These are phyloP conservation scores for Cladosporium halotolerans DNA, from an alignment of 2,329 filamentous ascomycete species.

Conservation along the genomic window DNA sequence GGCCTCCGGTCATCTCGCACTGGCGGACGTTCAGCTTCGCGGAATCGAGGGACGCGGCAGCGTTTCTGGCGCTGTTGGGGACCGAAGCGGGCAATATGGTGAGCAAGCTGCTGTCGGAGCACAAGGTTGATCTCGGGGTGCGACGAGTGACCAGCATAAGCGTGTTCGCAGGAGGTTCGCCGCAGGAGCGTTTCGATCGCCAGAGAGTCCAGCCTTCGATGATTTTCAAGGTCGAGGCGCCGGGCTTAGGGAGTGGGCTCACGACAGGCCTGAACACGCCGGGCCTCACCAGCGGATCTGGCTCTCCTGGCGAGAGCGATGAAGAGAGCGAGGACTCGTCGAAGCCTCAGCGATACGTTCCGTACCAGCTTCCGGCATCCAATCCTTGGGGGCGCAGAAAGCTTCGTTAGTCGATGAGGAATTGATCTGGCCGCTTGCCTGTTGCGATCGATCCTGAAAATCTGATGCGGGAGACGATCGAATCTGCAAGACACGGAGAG, in stretches of 20 bases:
- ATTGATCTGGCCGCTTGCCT: too few relatives aligned
- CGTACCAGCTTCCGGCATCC: too few relatives aligned
- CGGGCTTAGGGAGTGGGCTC: neutral
- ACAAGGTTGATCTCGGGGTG: neutral
- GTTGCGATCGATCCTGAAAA: too few relatives aligned
- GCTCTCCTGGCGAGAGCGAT: neutral
- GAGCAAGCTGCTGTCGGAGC: neutral
- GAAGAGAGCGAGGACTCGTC: too few relatives aligned
- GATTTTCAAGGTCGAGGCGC: neutral
- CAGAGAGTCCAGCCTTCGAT: neutral
- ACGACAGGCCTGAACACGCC: neutral
- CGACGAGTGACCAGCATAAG: neutral
- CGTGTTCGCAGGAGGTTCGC: neutral
- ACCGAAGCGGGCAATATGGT: neutral
- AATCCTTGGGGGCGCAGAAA: too few relatives aligned
- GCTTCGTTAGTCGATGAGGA: too few relatives aligned
- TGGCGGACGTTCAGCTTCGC: neutral
- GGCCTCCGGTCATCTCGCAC: neutral
- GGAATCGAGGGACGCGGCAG: neutral
- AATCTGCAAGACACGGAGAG: too few relatives aligned
- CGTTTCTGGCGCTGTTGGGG: neutral
- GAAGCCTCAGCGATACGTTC: too few relatives aligned
- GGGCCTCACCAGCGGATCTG: neutral
- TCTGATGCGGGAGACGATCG: too few relatives aligned
- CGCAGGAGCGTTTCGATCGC: neutral